Percentiles rank a stretch among this genome's conserved stretches.
These are phyloP conservation scores for Globisporangium iwayamae DNA, from an alignment of 352 stramenopile species.

Conservation along the genomic window DNA sequence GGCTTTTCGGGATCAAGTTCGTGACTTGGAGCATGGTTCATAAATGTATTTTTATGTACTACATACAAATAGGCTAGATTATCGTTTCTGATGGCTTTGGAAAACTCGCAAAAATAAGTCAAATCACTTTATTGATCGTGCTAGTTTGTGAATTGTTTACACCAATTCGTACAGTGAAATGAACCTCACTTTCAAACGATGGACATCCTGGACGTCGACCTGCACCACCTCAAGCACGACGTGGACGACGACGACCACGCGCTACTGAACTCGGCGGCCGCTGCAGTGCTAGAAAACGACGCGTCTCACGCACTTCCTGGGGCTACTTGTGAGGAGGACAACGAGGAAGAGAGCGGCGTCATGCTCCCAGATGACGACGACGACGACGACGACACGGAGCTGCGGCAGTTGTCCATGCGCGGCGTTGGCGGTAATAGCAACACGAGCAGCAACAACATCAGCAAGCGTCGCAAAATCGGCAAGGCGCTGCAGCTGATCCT, in stretches of 20 bases:
- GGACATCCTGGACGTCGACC: conserved; percentile 18
- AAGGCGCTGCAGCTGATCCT: conserved; percentile 58
- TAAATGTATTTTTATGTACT: too few relatives aligned
- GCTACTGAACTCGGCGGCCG: conserved; percentile 9
- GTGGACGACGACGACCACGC: conserved; percentile 9
- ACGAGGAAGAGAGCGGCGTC: conserved; percentile 20
- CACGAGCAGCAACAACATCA: neutral
- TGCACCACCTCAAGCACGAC: conserved; percentile 10
- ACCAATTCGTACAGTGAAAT: neutral
- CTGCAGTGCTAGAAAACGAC: conserved; percentile 6
- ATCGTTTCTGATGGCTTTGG: too few relatives aligned
- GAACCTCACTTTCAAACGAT: conserved; percentile 3
- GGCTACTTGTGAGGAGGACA: conserved; percentile 1
- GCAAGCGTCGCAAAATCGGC: conserved; percentile 42
- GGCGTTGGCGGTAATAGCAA: too few relatives aligned
- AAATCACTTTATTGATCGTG: too few relatives aligned
- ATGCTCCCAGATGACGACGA: conserved; percentile 19
- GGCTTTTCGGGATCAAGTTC: conserved; percentile 5
- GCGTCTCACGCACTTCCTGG: conserved; percentile 7
- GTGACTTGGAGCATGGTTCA: neutral
- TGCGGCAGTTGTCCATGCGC: conserved; percentile 10
- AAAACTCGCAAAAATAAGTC: too few relatives aligned
- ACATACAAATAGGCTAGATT: too few relatives aligned
- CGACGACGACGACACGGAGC: conserved; percentile 15
- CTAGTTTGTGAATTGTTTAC: too few relatives aligned